phyloP scores from a whole-genome alignment of 2,329 filamentous ascomycete genomes.

The Penicillium fuscoglaucum region DNA sequence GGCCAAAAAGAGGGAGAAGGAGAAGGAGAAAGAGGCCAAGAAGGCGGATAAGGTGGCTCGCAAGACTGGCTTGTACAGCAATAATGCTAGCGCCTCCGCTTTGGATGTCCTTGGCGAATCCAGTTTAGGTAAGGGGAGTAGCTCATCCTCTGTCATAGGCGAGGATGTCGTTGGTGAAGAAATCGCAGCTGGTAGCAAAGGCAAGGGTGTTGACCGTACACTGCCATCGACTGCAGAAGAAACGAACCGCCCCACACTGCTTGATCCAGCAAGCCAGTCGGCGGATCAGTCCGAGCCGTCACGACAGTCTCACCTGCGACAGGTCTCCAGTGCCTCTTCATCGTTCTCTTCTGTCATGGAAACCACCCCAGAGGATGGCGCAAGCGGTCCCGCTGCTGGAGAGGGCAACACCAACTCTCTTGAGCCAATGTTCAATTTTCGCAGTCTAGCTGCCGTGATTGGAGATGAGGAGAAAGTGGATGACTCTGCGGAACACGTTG shows the following conservation, averaged over 20 bases:
- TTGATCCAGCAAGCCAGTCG: conserved; percentile 1
- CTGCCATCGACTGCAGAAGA: conserved; percentile 28
- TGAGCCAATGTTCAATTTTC: conserved; percentile 90
- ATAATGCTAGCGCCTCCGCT: conserved; percentile 64
- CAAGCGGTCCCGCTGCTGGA: conserved; percentile 49
- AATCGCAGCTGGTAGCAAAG: conserved; percentile 54
- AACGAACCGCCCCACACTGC: conserved; percentile 8
- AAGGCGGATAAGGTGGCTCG: conserved; percentile 69
- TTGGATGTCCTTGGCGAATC: conserved; percentile 48
- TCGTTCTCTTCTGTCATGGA: conserved; percentile 75
- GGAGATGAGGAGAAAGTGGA: conserved; percentile 60
- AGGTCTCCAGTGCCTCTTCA: conserved; percentile 85
- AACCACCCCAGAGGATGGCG: conserved; percentile 48
- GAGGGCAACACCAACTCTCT: conserved; percentile 53
- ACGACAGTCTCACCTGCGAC: conserved; percentile 70
- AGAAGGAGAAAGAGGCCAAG: conserved; percentile 77
- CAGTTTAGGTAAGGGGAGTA: conserved; percentile 40
- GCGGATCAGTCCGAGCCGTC: conserved; percentile 50
- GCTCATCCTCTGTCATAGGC: conserved; percentile 38
- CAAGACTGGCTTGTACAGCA: conserved; percentile 57
- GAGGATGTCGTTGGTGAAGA: conserved; percentile 44
- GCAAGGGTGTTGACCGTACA: conserved; percentile 67
- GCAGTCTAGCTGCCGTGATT: conserved; percentile 81
- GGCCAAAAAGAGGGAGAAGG: conserved; percentile 80
- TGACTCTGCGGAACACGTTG: conserved; percentile 39